A percentile compares a stretch with the other conserved stretches of the same genome.
Conservation (phyloP, 225 moss, liverwort and hornwort species). For the Physcomitrellopsis africana region DNA sequence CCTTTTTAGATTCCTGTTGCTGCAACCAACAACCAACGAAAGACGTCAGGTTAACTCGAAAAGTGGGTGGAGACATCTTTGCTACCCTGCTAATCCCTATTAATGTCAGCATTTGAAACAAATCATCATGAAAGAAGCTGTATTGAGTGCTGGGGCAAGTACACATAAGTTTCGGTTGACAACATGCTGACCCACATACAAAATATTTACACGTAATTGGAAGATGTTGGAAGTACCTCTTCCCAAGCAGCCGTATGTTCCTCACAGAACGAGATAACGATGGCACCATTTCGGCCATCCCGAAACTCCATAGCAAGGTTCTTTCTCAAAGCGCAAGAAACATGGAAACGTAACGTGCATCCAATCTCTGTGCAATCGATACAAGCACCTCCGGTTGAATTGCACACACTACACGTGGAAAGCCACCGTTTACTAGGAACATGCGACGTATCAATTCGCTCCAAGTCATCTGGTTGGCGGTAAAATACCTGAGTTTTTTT, state of each 20-base stretch:
- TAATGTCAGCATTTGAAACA: too few relatives aligned
- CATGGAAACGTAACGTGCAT: constrained; percentile 47
- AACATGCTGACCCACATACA: background rate
- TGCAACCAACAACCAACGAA: constrained; percentile 16
- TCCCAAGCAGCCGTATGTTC: constrained; percentile 53
- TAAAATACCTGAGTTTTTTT: constrained; percentile 41
- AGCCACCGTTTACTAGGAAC: constrained; percentile 40
- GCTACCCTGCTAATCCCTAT: background rate
- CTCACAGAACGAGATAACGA: constrained; percentile 58
- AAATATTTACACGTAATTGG: background rate
- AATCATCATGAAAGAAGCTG: too few relatives aligned
- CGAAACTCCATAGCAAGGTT: constrained; percentile 53
- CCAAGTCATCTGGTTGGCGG: constrained; percentile 42
- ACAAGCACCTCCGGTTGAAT: constrained; percentile 48
- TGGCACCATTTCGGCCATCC: constrained; percentile 33
- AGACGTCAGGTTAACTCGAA: background rate
- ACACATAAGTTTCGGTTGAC: too few relatives aligned
- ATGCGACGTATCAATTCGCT: constrained; percentile 46
- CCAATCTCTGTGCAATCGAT: constrained; percentile 55
- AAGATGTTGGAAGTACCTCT: constrained; percentile 31
- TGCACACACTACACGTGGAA: constrained; percentile 50
- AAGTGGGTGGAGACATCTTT: background rate
- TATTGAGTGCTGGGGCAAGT: too few relatives aligned
- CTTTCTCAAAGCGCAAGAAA: constrained; percentile 50
- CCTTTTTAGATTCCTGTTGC: constrained; percentile 43